Evolutionary conservation across 805 yeast species (phyloP).

Genomic region (Crinitomyces ghanaensis): DNA sequence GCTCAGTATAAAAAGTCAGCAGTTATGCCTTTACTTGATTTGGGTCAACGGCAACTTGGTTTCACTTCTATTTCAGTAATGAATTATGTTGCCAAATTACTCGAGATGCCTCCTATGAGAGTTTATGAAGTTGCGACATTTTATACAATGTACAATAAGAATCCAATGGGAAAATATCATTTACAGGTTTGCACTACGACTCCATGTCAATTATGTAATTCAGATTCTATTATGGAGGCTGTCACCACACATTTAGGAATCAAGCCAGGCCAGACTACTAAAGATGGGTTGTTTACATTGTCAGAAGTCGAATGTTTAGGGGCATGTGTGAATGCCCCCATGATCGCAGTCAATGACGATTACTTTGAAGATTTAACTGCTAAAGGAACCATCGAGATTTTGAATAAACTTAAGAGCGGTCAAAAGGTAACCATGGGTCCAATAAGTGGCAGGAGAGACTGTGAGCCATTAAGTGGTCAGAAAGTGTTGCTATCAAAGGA

Average conservation of each 20-base stretch:
- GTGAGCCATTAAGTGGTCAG: slow-evolving; percentile 68
- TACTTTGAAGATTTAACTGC: slow-evolving; percentile 72
- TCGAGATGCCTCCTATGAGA: slow-evolving; percentile 90
- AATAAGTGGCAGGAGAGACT: slow-evolving; percentile 46
- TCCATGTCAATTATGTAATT: slow-evolving; percentile 77
- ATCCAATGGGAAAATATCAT: slow-evolving; percentile 76
- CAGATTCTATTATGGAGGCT: slow-evolving; percentile 68
- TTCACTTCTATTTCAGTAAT: slow-evolving; percentile 77
- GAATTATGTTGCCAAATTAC: slow-evolving; percentile 77
- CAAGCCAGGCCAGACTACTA: slow-evolving; percentile 68
- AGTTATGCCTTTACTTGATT: slow-evolving; percentile 73
- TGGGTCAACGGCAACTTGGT: slow-evolving; percentile 81
- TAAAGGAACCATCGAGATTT: slow-evolving; percentile 47
- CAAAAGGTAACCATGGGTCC: slow-evolving; percentile 58
- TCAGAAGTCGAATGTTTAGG: slow-evolving; percentile 89
- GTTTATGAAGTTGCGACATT: slow-evolving; percentile 88
- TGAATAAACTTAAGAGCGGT: slow-evolving; percentile 55
- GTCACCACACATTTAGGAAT: slow-evolving; percentile 48
- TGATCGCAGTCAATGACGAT: slow-evolving; percentile 76
- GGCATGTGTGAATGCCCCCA: slow-evolving; percentile 86
- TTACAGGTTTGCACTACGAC: slow-evolving; percentile 83
- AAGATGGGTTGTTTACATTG: slow-evolving; percentile 63
- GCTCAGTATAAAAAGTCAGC: slow-evolving; percentile 81
- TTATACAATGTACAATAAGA: slow-evolving; percentile 82
- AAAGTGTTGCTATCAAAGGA: slow-evolving; percentile 48